Evolutionary conservation across 768 basidiomycete species (phyloP).

Genomic region (Tulasnella sp.): DNA sequence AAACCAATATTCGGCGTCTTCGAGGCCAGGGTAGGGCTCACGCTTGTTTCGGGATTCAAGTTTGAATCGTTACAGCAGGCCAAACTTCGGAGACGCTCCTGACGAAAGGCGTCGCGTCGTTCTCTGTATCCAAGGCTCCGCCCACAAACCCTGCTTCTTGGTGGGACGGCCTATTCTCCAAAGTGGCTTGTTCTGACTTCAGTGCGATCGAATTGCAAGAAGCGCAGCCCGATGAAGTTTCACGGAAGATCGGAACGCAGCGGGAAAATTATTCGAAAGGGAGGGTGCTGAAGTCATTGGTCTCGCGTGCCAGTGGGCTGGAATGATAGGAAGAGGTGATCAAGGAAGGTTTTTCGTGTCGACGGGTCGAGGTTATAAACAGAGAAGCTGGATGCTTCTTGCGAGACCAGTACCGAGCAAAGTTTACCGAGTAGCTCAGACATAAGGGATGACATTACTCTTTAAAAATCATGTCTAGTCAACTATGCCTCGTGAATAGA

Average conservation of each 20-base stretch:
- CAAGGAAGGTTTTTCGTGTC: constrained; percentile 30
- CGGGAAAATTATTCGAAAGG: constrained; percentile 33
- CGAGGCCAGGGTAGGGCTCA: constrained; percentile 42
- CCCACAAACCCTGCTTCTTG: background rate
- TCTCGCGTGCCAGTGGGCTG: constrained; percentile 39
- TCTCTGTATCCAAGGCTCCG: constrained; percentile 32
- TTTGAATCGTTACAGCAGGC: constrained; percentile 45
- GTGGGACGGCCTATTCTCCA: constrained; percentile 32
- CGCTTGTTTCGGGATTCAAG: constrained; percentile 31
- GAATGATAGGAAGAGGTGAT: constrained; percentile 36
- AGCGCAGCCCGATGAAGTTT: constrained; percentile 34
- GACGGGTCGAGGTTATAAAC: constrained; percentile 35
- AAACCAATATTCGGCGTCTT: constrained; percentile 40
- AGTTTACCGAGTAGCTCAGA: too few species aligned
- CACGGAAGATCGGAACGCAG: constrained; percentile 35
- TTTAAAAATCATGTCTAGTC: too few species aligned
- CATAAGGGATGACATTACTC: too few species aligned
- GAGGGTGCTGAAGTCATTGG: constrained; percentile 32
- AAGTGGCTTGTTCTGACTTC: constrained; percentile 40
- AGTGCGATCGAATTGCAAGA: constrained; percentile 40
- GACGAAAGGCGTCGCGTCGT: constrained; percentile 33
- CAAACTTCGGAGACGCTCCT: constrained; percentile 40
- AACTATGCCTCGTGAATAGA: too few species aligned
- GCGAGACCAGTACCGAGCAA: too few species aligned
- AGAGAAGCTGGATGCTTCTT: too few species aligned